Evolutionary conservation across 139 green algal genomes (phyloP), one percentile per base, ranked within the genome.

Genomic region (Micractinium conductrix): DNA sequence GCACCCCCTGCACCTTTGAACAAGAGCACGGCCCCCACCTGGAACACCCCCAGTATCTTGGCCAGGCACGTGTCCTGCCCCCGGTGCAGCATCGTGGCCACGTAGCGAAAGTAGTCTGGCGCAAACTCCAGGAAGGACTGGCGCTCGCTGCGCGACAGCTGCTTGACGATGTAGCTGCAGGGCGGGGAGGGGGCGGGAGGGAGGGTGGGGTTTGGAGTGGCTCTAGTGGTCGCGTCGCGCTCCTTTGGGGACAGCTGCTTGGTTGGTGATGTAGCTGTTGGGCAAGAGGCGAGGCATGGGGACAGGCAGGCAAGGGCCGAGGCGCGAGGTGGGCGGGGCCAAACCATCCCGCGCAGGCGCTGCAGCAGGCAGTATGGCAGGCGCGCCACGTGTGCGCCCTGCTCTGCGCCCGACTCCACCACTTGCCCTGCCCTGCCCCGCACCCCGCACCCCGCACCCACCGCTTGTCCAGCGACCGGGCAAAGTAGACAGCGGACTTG

Each of bases 401-500:
- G 2, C 53, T 21, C 53, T 4, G 19, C 53, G 2, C 53, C 7
- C 8, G 53, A 19, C 53, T 62, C 53, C 8, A 9, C 53, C 26
- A 2, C 53, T 62, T 4, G 2, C 19, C 53, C 26, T 62, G 53
- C 53, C 24, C 53, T 62, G 53, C 53, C 53, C 10, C 53, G 2
- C 6, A 30, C 53, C 53, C 53, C 24, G 53, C 48, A 58, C 16
- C 10, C 12, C 94, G 92, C 22, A 93, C 79, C 8, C 93, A 94
- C 50, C 94, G 89, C 75, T 98, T 93, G 89, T 98, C 94, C 24
- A 80, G 76, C 9, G 90, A 96, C 78, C 97, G 98, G 37, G 96
- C 97, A 91, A 99, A 99, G 89, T 97, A 99, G 3, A 94, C 93
- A 22, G 93, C 93, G 44, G 87, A 94, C 87, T 98, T 98, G 80